Percentiles rank a stretch among this genome's conserved stretches.
Conservation (phyloP, 1,284 basidiomycete genomes). For the Cutaneotrichosporon cutaneum region DNA sequence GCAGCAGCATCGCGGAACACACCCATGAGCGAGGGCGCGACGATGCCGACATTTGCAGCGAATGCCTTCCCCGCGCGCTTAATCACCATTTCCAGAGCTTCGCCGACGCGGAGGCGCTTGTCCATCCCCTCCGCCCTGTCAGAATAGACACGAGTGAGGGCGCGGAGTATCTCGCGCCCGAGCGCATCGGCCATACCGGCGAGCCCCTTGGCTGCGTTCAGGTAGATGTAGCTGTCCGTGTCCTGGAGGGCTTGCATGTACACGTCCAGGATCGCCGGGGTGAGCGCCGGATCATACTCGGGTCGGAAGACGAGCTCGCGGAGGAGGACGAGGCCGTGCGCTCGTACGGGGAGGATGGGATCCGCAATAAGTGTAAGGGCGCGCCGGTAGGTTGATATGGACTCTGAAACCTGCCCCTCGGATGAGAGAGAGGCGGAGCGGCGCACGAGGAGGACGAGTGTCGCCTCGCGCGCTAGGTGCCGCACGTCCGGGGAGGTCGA, state of each 20-base stretch:
- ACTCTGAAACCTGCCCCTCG: constrained; percentile 38
- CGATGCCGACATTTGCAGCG: constrained; percentile 63
- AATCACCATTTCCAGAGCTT: constrained; percentile 79
- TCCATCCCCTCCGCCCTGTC: constrained; percentile 61
- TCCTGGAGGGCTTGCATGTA: constrained; percentile 84
- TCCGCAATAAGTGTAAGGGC: constrained; percentile 86
- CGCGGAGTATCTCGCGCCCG: constrained; percentile 69
- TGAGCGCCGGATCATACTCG: constrained; percentile 57
- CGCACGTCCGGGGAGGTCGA: constrained; percentile 57
- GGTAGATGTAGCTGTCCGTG: constrained; percentile 90
- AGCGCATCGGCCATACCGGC: constrained; percentile 73
- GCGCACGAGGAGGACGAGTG: constrained; percentile 38
- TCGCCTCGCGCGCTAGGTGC: constrained; percentile 65
- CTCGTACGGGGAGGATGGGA: constrained; percentile 89
- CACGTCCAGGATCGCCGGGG: constrained; percentile 81
- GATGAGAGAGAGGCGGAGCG: constrained; percentile 21
- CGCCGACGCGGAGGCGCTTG: constrained; percentile 75
- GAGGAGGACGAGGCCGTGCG: constrained; percentile 83
- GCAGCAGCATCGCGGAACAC: constrained; percentile 62
- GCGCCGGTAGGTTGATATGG: constrained; percentile 74
- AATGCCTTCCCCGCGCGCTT: constrained; percentile 70
- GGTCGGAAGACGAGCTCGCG: constrained; percentile 65
- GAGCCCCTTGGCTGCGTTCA: constrained; percentile 89
- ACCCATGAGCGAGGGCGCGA: constrained; percentile 69
- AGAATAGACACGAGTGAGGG: constrained; percentile 64